Evolutionary conservation across 805 yeast species (phyloP), one percentile per base, ranked within the genome.

Genomic region (Pichia occidentalis): DNA sequence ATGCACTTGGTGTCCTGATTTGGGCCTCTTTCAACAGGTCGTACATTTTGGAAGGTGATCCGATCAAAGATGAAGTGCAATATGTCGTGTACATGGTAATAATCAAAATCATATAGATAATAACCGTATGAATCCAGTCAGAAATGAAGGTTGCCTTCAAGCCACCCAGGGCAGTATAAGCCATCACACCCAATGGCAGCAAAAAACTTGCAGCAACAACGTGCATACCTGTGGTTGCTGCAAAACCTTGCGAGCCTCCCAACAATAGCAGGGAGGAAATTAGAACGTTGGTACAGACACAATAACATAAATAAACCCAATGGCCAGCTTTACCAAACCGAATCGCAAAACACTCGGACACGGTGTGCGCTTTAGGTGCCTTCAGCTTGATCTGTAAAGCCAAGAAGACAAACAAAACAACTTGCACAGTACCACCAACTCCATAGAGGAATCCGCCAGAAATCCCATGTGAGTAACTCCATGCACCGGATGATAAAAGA

Each of bases 71-170:
- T 5, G 68, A 60, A 12, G 61, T 49, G 24, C 65, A 51, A 41
- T 60, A 70, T 5, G 60, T 54, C 7, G 53, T 56, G 46, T 57
- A 67, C 7, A 49, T 50, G 4, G 63, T 41, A 7, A 59, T 52
- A 20, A 67, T 44, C 23, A 62, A 36, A 29, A 61, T 53, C 2
- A 53, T 40, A 33, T 53, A 57, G 29, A 63, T 53, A 30, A 61
- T 57, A 24, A 61, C 59, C 10, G 74, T 67, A 48, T 71, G 76
- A 29, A 66, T 63, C 65, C 71, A 70, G 45, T 73, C 78, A 4
- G 77, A 66, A 27, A 73, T 56, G 46, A 72, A 71, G 1, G 79
- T 73, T 4, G 77, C 73, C 42, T 66, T 71, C 30, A 73, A 53
- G 5, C 78, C 79, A 30, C 78, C 78, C 20, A 68, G 55, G 8